phyloP scores from a whole-genome alignment of 345 rosid species.

The Dipteronia sinensis region DNA sequence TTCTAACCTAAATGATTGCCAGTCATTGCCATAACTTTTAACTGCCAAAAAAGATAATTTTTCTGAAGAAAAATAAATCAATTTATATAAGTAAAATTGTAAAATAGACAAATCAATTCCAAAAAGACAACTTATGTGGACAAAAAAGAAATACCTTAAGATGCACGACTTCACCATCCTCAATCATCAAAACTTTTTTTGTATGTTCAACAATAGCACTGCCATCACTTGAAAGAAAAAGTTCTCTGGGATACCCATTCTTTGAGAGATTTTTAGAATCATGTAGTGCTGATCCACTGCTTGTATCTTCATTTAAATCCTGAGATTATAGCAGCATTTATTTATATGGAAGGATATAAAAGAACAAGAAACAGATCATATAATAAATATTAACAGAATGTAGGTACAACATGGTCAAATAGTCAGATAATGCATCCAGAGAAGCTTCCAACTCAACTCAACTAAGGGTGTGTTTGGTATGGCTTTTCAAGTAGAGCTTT shows the following conservation, averaged over 20 bases:
- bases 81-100: background rate
- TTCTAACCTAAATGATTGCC: background rate
- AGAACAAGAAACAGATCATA: background rate
- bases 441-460: conserved; percentile 4
- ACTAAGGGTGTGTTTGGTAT: background rate
- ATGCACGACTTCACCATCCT: conserved; percentile 89
- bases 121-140: background rate
- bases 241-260: conserved; percentile 73
- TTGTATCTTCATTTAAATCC: conserved; percentile 58
- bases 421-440: background rate
- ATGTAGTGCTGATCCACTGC: conserved; percentile 51
- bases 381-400: background rate
- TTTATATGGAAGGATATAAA: background rate
- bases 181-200: conserved; percentile 81
- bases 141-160: conserved; percentile 57
- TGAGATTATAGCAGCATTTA: conserved; percentile 23
- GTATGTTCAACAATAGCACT: conserved; percentile 94
- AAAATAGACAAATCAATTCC: background rate
- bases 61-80: background rate
- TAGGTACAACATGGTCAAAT: background rate
- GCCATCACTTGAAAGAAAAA: conserved; percentile 87
- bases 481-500: too few species aligned
- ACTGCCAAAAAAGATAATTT: background rate
- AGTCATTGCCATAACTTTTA: background rate
- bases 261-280: conserved; percentile 64